phyloP scores from a whole-genome alignment of 176 grass and related monocot genomes.

The Thinopyrum elongatum region DNA sequence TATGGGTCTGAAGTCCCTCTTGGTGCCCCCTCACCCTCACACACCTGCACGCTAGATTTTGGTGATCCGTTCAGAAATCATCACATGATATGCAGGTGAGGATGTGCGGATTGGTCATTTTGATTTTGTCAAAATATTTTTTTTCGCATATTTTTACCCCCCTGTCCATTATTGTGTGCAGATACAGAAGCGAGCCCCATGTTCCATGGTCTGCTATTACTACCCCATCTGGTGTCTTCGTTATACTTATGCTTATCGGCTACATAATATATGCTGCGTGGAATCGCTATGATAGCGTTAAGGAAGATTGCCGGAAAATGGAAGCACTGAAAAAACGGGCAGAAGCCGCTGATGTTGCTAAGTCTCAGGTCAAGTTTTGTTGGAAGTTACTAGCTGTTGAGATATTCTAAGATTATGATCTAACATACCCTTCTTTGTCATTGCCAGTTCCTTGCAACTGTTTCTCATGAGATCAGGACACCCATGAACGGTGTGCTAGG shows the following conservation, averaged over 20 bases:
- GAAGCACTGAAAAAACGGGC: conserved; percentile 78
- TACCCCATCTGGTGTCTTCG: conserved; percentile 68
- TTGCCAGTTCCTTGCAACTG: conserved; percentile 94
- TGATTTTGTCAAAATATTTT: conserved; percentile 18
- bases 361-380: conserved; percentile 83
- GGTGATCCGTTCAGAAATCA: conserved; percentile 91
- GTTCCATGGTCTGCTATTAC: conserved; percentile 66
- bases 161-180: conserved; percentile 38
- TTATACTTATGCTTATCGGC: conserved; percentile 72
- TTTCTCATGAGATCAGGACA: conserved; percentile 99
- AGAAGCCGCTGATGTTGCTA: conserved; percentile 94
- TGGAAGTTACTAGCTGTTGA: neutral
- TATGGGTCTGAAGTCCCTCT: conserved; percentile 84
- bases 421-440: conserved; percentile 29
- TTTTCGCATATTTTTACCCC: neutral
- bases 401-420: conserved; percentile 12
- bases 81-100: conserved; percentile 94
- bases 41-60: conserved; percentile 81
- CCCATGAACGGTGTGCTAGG: conserved; percentile 99
- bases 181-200: conserved; percentile 76
- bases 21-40: conserved; percentile 50
- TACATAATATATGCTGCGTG: conserved; percentile 94
- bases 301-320: conserved; percentile 95
- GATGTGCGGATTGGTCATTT: neutral
- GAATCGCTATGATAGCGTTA: conserved; percentile 89